Base-by-base conservation (phyloP, 2,329 filamentous ascomycete genomes). In the Calonectria pseudoturangicola region DNA sequence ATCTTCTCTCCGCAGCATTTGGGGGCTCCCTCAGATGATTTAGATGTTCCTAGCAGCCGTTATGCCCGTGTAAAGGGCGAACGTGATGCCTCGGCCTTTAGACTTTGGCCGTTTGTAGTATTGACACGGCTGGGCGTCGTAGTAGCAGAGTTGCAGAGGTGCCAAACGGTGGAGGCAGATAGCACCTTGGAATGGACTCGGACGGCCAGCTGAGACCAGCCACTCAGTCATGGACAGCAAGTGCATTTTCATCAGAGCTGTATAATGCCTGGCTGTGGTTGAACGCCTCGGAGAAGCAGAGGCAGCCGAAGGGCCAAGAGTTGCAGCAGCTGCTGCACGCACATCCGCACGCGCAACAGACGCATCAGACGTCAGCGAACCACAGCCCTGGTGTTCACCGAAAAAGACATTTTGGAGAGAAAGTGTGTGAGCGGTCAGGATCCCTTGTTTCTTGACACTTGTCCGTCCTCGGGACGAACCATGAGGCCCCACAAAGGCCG, bases 401-500 rank as follows among this genome's bases (percentile, higher is more conserved):
- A 84, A 79, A 81, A 79, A 79, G 79, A 76, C 81, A 77, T 71
- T 68, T 71, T 56, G 71, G 74, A 71, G 73, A 75, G 74, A 63
- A 76, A 76, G 73, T 45, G 33, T 36, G 74, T 75, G 75, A 79
- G 81, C 79, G 76, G 80, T 79, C 74, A 76, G 79, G 75, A 78
- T 80, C 70, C 77, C 77, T 80, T 78, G 79, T 77, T 76, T 78
- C 73, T 75, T 83, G 82, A 84, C 83, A 83, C 79, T 83, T 84
- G 81, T 83, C 81, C 77, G 76, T 75, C 79, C 73, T 81, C 79
- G 81, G 82, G 80, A 84, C 81, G 82, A 85, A 84, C 81, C 79
- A 84, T 80, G 74, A 80, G 65, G 82, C 79, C 82, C 84, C 83
- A 84, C 84, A 81, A 73, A 78, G 84, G 83, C 83, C 83, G 84